Conservation (phyloP, 73 alveolate species). For the Paramecium primaurelia region DNA sequence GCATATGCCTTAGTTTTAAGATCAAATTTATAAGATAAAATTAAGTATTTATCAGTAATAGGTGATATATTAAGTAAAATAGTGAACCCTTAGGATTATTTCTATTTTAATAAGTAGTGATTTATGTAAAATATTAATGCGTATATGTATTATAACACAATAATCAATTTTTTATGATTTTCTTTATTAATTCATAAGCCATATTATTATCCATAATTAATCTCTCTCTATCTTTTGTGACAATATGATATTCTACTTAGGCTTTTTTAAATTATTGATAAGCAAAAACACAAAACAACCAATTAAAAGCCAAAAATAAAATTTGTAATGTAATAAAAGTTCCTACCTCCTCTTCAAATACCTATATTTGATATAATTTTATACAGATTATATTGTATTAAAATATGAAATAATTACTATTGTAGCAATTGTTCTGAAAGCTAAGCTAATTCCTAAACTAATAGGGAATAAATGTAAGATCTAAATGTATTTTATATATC, state of each 20-base stretch:
- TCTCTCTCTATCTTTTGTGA: slow-evolving; percentile 9
- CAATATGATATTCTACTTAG: background rate
- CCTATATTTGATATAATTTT: background rate
- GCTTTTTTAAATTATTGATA: background rate
- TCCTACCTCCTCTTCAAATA: slow-evolving; percentile 24
- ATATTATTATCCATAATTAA: slow-evolving; percentile 31
- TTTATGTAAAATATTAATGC: background rate
- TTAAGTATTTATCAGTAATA: background rate
- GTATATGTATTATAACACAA: background rate
- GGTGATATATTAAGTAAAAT: background rate
- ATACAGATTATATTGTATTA: slow-evolving; percentile 11
- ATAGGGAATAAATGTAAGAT: background rate
- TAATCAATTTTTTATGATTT: slow-evolving; percentile 20
- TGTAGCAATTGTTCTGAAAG: background rate
- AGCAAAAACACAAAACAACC: background rate
- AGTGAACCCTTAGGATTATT: background rate
- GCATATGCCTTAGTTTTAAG: background rate
- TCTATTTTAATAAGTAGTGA: background rate
- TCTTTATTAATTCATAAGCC: slow-evolving; percentile 42
- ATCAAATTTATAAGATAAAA: background rate
- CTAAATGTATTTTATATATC: background rate
- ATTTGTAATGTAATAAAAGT: slow-evolving; percentile 18
- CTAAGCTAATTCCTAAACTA: slow-evolving; percentile 10
- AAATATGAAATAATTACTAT: background rate
- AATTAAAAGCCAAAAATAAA: background rate